Conservation (phyloP, 208 protist species). For the Dictyostelium gargantuum region DNA sequence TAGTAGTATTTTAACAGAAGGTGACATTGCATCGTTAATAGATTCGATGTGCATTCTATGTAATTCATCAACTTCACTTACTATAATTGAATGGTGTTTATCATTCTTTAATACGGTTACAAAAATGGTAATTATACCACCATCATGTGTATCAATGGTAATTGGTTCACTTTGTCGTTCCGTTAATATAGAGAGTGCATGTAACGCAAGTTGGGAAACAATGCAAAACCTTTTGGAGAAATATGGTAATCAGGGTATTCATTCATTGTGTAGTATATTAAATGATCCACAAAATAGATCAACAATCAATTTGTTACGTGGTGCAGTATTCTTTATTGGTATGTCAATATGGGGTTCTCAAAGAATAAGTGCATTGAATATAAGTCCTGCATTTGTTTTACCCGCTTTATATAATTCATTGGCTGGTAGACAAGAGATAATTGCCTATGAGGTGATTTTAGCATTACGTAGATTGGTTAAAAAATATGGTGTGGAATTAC, state of each 20-base stretch:
- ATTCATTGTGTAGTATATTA: constrained; percentile 50
- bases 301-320: constrained; percentile 64
- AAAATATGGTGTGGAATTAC: constrained; percentile 57
- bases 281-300: constrained; percentile 53
- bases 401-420: constrained; percentile 30
- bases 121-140: not conserved
- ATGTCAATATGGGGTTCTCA: constrained; percentile 52
- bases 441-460: constrained; percentile 73
- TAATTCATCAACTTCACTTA: constrained; percentile 31
- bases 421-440: constrained; percentile 60
- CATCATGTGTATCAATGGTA: constrained; percentile 42
- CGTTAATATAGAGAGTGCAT: constrained; percentile 71
- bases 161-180: constrained; percentile 49
- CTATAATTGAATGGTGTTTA: constrained; percentile 61
- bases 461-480: constrained; percentile 68
- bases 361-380: not conserved
- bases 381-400: not conserved
- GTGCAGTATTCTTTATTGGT: constrained; percentile 73
- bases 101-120: constrained; percentile 68
- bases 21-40: constrained; percentile 52
- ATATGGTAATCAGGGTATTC: constrained; percentile 65
- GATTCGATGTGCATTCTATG: constrained; percentile 62
- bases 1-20: not conserved
- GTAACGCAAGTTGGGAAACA: constrained; percentile 52
- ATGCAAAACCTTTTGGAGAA: constrained; percentile 59